A percentile compares a stretch with the other conserved stretches of the same genome.
Conservation (phyloP, 2,329 filamentous ascomycete genomes). For the Tothia fuscella region DNA sequence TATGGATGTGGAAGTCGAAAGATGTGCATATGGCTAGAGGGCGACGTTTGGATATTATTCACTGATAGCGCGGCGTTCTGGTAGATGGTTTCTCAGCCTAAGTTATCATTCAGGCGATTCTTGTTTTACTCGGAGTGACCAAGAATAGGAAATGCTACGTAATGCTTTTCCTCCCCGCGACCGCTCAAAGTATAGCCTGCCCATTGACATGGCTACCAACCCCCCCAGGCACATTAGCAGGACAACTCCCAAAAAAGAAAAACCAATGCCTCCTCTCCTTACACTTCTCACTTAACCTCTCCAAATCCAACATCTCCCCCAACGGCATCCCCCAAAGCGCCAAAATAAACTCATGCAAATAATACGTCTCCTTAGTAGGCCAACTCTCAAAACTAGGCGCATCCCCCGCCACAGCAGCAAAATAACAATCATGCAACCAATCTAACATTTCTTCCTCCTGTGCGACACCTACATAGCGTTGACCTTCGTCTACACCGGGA, state of each 20-base stretch:
- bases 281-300: constrained; percentile 41
- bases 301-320: constrained; percentile 34
- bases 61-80: too few species aligned
- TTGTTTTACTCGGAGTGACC: too few species aligned
- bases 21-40: too few species aligned
- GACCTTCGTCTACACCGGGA: constrained; percentile 25
- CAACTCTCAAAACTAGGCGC: constrained; percentile 51
- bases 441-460: constrained; percentile 45
- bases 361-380: constrained; percentile 19
- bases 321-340: constrained; percentile 30
- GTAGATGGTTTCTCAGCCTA: too few species aligned
- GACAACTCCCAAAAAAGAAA: constrained; percentile 50
- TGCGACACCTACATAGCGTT: constrained; percentile 37
- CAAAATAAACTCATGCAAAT: constrained; percentile 26
- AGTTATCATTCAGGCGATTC: too few species aligned
- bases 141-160: too few species aligned
- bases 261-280: constrained; percentile 44
- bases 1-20: too few species aligned
- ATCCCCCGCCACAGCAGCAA: constrained; percentile 54
- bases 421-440: constrained; percentile 60
- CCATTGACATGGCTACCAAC: constrained; percentile 34
- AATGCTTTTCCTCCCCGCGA: too few species aligned
- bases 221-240: constrained; percentile 38
- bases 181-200: constrained; percentile 29
- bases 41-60: too few species aligned